phyloP scores from a whole-genome alignment of 1,284 basidiomycete species.

The Hymenochaete sp. region DNA sequence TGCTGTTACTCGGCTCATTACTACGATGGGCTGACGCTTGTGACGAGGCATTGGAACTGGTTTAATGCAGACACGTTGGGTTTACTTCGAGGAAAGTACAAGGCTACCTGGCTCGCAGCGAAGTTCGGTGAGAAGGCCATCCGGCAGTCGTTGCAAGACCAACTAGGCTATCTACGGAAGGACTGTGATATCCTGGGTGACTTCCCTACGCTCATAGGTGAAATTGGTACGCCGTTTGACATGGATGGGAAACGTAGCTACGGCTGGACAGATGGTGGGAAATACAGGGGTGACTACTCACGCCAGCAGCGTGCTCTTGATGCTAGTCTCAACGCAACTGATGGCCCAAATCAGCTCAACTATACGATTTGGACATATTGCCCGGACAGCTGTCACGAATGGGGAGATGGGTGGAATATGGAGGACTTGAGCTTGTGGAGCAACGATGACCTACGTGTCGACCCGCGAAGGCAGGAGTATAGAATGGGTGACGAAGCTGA shows the following conservation, averaged over 20 bases:
- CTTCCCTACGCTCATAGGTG: constrained; percentile 93
- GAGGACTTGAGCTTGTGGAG: constrained; percentile 93
- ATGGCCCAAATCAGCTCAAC: constrained; percentile 76
- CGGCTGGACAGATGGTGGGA: constrained; percentile 72
- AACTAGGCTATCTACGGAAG: constrained; percentile 71
- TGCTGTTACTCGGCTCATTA: constrained; percentile 83
- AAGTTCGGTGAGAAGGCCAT: constrained; percentile 80
- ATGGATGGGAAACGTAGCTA: constrained; percentile 82
- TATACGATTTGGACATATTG: constrained; percentile 93
- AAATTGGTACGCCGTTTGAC: constrained; percentile 92
- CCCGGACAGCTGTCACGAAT: constrained; percentile 69
- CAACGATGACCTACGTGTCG: constrained; percentile 54
- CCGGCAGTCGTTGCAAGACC: constrained; percentile 74
- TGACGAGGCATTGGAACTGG: constrained; percentile 90
- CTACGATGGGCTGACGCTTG: constrained; percentile 86
- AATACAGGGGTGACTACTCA: constrained; percentile 71
- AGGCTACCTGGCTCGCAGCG: constrained; percentile 54
- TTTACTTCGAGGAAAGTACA: constrained; percentile 82
- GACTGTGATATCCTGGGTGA: constrained; percentile 61
- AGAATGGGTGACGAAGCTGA: constrained; percentile 7
- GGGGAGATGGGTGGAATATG: constrained; percentile 96
- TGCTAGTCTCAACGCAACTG: constrained; percentile 83
- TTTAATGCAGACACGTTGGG: constrained; percentile 96
- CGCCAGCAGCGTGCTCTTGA: constrained; percentile 83
- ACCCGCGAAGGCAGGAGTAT: constrained; percentile 19